Base-by-base conservation (phyloP, 305 asterid species). In the Fraxinus dipetala region DNA sequence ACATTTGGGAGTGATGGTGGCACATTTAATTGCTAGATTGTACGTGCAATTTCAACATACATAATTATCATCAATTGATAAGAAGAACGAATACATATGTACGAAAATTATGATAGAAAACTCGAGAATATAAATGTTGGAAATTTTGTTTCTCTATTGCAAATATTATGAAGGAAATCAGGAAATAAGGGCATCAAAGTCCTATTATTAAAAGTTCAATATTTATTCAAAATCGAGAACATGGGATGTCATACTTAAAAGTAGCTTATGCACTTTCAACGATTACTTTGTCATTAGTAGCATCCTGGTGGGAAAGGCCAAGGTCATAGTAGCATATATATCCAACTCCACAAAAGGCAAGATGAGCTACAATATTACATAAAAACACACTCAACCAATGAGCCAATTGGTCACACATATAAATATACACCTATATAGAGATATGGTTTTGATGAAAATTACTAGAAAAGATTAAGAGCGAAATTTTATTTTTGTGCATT, bases 241-340 rank as follows among this genome's bases (percentile, higher is more conserved):
- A 80, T 20, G 14, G 16, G 69, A 80, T 77, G 43, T 67, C 94
- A 82, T 92, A 95, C 98, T 92, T 91, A 78, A 95, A 91, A 86
- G 98, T 93, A 83, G 97, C 97, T 87, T 93, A 93, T 22, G 98
- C 98, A 88, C 98, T 91, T 89, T 93, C 94, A 81, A 92, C 78
- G 3, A 95, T 95, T 85, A 95, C 98, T 90, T 92, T 95, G 76
- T 95, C 98, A 81, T 95, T 93, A 5, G 98, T 93, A 76, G 93
- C 95, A 80, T 95, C 98, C n/a, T 97, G 98, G 85, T 93, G 91
- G 70, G 91, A 90, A 83, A 95, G 92, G 54, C 98, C 97, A 2
- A 95, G 98, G 89, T 93, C 98, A 40, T 85, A 93, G 89, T 95
- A 92, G 92, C 93, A 35, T 6, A 1, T 6, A 93, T 93, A 84